Evolutionary conservation across 768 basidiomycete genomes (phyloP), one percentile per base, ranked within the genome.

Genomic region (Trametes punicea): DNA sequence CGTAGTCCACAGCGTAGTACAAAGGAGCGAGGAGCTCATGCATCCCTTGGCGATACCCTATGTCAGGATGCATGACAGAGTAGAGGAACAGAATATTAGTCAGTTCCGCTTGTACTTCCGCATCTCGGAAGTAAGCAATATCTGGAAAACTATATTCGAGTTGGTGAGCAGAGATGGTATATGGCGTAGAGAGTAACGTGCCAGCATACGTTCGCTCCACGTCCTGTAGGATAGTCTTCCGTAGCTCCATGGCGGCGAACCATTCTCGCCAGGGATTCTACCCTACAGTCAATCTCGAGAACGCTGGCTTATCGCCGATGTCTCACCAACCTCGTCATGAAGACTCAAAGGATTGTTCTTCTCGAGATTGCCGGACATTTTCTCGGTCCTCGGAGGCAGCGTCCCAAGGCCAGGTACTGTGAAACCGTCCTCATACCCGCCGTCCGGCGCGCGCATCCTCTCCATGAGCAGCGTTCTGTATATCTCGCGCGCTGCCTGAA

Each of bases 31-130:
- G 80, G 8, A 98, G 74, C 67, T 99, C 97, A 66, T 99, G 97
- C 97, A 99, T 98, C 50, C 97, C 96, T 77, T 99, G 97, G 27
- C 97, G 83, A 68, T 99, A 99, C 20, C 94, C 93, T 20, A 96
- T 82, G 36, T 86, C 78, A 1, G 90, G 84, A 67, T 95, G 84
- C 67, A 83, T 81, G 36, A 82, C 77, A 13, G 89, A 85, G 69
- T 88, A 90, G 23, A 98, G 73, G 69, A 94, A 97, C 9, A 99
- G 77, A 18, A 97, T 84, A 63, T 93, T 90, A 0, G 90, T 91
- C 36, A 98, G 75, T 64, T 87, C 82, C 15, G 77, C 75, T 67
- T 96, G 93, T 0, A 95, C 84, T 26, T 84, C 77, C 21, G 78
- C 68, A 21, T 84, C 78, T 25, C 90, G 84, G 70, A 98, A 99